Evolutionary conservation across 768 basidiomycete species (phyloP).

Genomic region (Albatrellus ellisii): DNA sequence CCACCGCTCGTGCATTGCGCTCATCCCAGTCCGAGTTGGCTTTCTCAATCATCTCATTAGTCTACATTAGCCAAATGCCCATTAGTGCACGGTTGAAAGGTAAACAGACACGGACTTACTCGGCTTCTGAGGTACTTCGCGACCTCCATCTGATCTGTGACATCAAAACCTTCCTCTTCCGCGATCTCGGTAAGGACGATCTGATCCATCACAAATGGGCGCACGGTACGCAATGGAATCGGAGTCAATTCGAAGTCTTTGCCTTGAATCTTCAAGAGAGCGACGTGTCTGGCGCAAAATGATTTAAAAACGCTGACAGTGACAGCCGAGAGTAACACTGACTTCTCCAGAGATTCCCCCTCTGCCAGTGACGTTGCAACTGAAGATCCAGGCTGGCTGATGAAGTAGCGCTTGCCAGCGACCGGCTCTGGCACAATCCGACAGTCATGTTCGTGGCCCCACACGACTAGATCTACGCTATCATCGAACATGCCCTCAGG

Average conservation of each 20-base stretch:
- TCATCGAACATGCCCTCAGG: slow-evolving; percentile 98
- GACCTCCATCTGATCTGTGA: slow-evolving; percentile 74
- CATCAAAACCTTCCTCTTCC: slow-evolving; percentile 62
- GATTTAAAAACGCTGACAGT: slow-evolving; percentile 1
- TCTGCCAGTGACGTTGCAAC: slow-evolving; percentile 92
- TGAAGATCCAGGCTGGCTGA: slow-evolving; percentile 90
- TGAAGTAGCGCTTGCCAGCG: slow-evolving; percentile 81
- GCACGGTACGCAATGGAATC: slow-evolving; percentile 79
- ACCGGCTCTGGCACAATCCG: slow-evolving; percentile 85
- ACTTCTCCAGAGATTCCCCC: slow-evolving; percentile 91
- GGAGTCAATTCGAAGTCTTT: slow-evolving; percentile 81
- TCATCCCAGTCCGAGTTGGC: slow-evolving; percentile 74
- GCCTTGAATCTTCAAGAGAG: slow-evolving; percentile 75
- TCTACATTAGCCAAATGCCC: slow-evolving; percentile 30
- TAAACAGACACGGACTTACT: slow-evolving; percentile 25
- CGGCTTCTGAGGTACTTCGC: slow-evolving; percentile 65
- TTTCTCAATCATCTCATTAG: slow-evolving; percentile 64
- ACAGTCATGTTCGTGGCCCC: slow-evolving; percentile 99
- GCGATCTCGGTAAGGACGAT: slow-evolving; percentile 62
- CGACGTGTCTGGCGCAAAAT: slow-evolving; percentile 59
- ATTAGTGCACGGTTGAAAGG: not conserved
- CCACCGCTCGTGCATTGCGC: slow-evolving; percentile 45
- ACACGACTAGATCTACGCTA: slow-evolving; percentile 82
- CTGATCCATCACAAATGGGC: slow-evolving; percentile 88
- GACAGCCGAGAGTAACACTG: slow-evolving; percentile 2